phyloP scores from a whole-genome alignment of 352 stramenopile species.

The Halophytophthora polymorphica region DNA sequence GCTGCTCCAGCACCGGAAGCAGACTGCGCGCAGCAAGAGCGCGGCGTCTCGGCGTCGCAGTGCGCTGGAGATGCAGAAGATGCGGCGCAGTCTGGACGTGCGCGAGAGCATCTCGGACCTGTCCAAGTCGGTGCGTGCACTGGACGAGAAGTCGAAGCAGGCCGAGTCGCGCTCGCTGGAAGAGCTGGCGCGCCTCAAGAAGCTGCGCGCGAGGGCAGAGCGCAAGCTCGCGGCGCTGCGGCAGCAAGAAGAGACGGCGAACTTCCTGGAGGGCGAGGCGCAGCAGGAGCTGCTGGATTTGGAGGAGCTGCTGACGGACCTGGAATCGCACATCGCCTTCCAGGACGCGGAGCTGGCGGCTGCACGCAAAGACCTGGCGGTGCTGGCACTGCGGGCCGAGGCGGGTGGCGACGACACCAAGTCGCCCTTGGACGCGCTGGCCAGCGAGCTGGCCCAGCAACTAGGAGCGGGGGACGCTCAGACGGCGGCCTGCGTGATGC shows the following conservation, averaged over 20 bases:
- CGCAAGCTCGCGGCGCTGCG: conserved; percentile 51
- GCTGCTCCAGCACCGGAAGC: conserved; percentile 67
- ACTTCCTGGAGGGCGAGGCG: conserved; percentile 57
- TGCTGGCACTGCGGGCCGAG: conserved; percentile 42
- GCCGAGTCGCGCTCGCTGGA: conserved; percentile 52
- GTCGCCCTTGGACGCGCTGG: conserved; percentile 46
- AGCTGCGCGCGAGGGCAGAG: conserved; percentile 64
- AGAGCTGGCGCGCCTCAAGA: conserved; percentile 66
- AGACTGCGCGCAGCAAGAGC: conserved; percentile 49
- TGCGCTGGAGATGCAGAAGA: conserved; percentile 80
- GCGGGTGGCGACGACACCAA: conserved; percentile 21
- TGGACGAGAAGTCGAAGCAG: conserved; percentile 63
- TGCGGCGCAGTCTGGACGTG: conserved; percentile 68
- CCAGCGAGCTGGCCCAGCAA: conserved; percentile 24
- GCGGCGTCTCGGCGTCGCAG: conserved; percentile 56
- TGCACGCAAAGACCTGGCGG: conserved; percentile 48
- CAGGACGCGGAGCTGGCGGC: conserved; percentile 65
- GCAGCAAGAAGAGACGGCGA: conserved; percentile 40
- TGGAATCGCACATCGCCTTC: conserved; percentile 81
- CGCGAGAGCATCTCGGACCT: conserved; percentile 77
- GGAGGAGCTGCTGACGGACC: conserved; percentile 72
- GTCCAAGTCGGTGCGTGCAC: conserved; percentile 44
- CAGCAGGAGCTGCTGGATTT: conserved; percentile 71
- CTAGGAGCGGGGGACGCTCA: conserved; percentile 11
- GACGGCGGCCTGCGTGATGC: conserved; percentile 24